Percentiles rank a stretch among this genome's conserved stretches.
These are phyloP conservation scores for Malus asiatica DNA, from an alignment of 306 rosid species.

Conservation along the genomic window DNA sequence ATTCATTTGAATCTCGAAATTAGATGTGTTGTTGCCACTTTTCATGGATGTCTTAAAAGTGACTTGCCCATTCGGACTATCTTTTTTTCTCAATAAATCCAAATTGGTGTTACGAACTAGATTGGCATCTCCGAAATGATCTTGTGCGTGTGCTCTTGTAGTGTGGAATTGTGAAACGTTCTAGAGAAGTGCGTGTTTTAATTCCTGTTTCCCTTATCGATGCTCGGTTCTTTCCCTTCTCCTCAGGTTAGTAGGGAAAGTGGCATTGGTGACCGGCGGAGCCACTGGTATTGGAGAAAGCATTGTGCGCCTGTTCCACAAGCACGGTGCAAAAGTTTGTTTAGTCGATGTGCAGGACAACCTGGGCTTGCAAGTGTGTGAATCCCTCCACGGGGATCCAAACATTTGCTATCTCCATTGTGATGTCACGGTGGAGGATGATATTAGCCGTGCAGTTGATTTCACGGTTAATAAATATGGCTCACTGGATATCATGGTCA, in stretches of 20 bases:
- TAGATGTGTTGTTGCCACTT: neutral
- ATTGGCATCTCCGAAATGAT: conserved; percentile 16
- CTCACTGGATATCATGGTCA: conserved; percentile 74
- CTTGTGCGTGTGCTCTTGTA: neutral
- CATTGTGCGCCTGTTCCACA: conserved; percentile 57
- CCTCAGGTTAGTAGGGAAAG: conserved; percentile 66
- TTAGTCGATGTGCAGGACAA: conserved; percentile 68
- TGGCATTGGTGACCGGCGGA: conserved; percentile 85
- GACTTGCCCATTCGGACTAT: neutral
- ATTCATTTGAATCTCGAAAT: neutral
- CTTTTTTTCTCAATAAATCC: neutral
- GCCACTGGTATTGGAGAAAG: conserved; percentile 89
- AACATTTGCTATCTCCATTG: conserved; percentile 38
- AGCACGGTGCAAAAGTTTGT: conserved; percentile 80
- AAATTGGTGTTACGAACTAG: conserved; percentile 15
- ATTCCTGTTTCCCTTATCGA: neutral
- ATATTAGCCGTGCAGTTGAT: conserved; percentile 50
- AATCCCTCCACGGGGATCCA: conserved; percentile 37
- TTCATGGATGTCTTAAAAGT: neutral
- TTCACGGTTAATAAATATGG: conserved; percentile 47
- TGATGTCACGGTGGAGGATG: conserved; percentile 62
- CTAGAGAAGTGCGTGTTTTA: neutral
- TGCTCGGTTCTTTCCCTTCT: neutral
- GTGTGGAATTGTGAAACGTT: neutral
- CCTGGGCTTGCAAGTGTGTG: conserved; percentile 43